Evolutionary conservation across 2,329 filamentous ascomycete genomes (phyloP).

Genomic region (Mollisia scopiformis): DNA sequence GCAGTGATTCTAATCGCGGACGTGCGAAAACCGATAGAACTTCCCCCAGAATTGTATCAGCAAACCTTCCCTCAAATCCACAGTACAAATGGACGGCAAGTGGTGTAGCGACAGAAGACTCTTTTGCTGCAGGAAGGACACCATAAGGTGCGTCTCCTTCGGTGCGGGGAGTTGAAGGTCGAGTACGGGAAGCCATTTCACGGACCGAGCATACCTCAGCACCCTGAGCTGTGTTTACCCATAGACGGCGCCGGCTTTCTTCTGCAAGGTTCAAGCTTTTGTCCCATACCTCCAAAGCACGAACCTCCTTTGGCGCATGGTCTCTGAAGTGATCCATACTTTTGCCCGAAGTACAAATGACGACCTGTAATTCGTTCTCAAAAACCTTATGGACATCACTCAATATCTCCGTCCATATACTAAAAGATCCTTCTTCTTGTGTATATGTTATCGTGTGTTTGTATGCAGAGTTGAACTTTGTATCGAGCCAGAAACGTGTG

Average conservation of each 20-base stretch:
- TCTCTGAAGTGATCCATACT: not conserved
- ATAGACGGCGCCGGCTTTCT: too few relatives aligned
- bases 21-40: not conserved
- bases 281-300: not conserved
- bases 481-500: not conserved
- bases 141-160: not conserved
- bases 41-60: not conserved
- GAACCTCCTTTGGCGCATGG: not conserved
- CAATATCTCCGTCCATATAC: not conserved
- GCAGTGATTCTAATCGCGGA: not conserved
- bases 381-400: not conserved
- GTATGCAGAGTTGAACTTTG: not conserved
- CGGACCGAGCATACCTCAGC: too few relatives aligned
- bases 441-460: not conserved
- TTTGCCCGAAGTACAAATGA: not conserved
- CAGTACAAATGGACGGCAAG: not conserved
- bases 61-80: not conserved
- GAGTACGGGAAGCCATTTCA: too few relatives aligned
- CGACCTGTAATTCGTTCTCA: not conserved
- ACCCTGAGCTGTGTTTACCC: too few relatives aligned
- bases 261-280: too few relatives aligned
- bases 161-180: not conserved
- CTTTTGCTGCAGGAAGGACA: not conserved
- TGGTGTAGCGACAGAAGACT: not conserved
- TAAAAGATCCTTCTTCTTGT: not conserved